A percentile compares a stretch with the other conserved stretches of the same genome.
Evolutionary conservation across 2,329 filamentous ascomycete species (phyloP).

Genomic region (Microdochium nivale): DNA sequence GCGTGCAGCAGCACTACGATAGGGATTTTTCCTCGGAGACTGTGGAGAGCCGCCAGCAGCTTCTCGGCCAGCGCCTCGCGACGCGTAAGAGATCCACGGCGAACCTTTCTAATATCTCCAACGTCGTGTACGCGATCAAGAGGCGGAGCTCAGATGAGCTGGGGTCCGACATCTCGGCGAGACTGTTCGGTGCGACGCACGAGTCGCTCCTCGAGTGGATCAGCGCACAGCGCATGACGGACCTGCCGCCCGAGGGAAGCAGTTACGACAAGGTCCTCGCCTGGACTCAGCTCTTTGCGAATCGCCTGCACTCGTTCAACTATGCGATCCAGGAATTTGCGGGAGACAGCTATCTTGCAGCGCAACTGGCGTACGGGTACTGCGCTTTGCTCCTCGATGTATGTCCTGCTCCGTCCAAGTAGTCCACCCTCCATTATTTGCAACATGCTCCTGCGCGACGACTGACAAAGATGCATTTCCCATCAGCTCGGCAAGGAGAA

Average conservation of each 20-base stretch:
- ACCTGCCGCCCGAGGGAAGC: constrained; percentile 28
- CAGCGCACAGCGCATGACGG: constrained; percentile 24
- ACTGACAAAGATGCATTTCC: not conserved
- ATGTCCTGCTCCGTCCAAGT: not conserved
- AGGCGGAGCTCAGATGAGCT: constrained; percentile 19
- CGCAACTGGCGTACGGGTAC: constrained; percentile 12
- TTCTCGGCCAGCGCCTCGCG: not conserved
- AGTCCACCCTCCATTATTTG: not conserved
- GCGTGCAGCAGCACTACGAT: not conserved
- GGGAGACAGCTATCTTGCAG: constrained; percentile 21
- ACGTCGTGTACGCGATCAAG: constrained; percentile 18
- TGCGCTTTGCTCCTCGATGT: constrained; percentile 12
- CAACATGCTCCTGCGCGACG: not conserved
- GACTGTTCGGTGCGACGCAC: constrained; percentile 15
- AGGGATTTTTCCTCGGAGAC: not conserved
- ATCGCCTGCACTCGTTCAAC: constrained; percentile 26
- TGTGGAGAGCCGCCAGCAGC: not conserved
- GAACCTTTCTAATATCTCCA: constrained; percentile 19
- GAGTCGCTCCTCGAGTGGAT: constrained; percentile 25
- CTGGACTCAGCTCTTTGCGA: constrained; percentile 28
- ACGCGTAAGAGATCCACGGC: not conserved
- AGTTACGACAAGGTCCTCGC: constrained; percentile 28
- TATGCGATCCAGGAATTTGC: constrained; percentile 24
- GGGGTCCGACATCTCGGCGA: constrained; percentile 16
- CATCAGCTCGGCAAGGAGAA: constrained; percentile 13